Percentiles rank a stretch among this genome's conserved stretches.
Evolutionary conservation across 2,329 filamentous ascomycete species (phyloP).

Genomic region (Sphaerulina populicola): DNA sequence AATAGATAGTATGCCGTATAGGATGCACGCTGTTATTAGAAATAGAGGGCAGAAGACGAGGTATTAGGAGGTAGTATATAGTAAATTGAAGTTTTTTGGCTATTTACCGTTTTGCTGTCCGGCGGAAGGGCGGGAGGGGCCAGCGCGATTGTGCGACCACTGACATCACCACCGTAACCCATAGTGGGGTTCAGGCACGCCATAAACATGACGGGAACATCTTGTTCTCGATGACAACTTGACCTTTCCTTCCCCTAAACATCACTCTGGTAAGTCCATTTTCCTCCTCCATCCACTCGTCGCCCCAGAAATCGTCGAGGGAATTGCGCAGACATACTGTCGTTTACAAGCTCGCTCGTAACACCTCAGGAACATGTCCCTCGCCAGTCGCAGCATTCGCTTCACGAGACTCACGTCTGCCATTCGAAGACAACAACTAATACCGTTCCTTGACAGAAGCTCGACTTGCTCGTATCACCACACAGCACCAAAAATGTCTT

Average conservation of each 20-base stretch:
- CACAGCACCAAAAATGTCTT: conserved; percentile 34
- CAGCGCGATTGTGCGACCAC: background rate
- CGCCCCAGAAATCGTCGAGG: too few relatives aligned
- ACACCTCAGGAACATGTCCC: background rate
- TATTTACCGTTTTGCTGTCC: too few relatives aligned
- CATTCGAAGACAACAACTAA: background rate
- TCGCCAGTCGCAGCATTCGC: background rate
- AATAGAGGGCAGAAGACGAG: too few relatives aligned
- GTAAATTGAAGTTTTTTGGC: too few relatives aligned
- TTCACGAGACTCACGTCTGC: background rate
- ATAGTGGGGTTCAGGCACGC: background rate
- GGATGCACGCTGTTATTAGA: too few relatives aligned
- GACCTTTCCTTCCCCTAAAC: conserved; percentile 4
- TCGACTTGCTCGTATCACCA: conserved; percentile 1
- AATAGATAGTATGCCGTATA: too few relatives aligned
- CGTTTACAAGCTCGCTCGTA: background rate
- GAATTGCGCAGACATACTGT: too few relatives aligned
- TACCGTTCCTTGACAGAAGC: background rate
- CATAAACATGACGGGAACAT: conserved; percentile 2
- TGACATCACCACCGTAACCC: conserved; percentile 4
- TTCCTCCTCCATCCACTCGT: background rate
- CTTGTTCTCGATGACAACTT: conserved; percentile 12
- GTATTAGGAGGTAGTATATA: too few relatives aligned
- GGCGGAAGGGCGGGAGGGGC: too few relatives aligned
- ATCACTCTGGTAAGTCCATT: conserved; percentile 2